phyloP scores from a whole-genome alignment of 1,139 yeast species.

The Pichia sp. region DNA sequence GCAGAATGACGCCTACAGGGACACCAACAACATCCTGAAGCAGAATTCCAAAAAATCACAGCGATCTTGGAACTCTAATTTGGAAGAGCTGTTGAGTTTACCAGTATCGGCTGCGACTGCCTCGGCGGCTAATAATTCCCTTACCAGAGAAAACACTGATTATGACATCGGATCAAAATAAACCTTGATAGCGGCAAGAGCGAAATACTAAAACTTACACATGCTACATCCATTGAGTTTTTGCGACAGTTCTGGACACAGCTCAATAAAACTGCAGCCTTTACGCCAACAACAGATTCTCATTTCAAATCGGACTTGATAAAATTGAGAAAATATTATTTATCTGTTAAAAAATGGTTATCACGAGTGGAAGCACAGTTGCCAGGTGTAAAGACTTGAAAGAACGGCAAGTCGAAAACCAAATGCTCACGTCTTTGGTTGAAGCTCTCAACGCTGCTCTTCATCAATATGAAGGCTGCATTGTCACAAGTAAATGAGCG shows the following conservation, averaged over 20 bases:
- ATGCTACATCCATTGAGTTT: conserved; percentile 67
- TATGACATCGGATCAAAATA: conserved; percentile 18
- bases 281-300: conserved; percentile 43
- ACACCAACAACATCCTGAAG: conserved; percentile 49
- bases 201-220: conserved; percentile 47
- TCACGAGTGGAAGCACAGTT: conserved; percentile 40
- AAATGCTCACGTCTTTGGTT: conserved; percentile 35
- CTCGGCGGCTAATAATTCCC: conserved; percentile 12
- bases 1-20: conserved; percentile 40
- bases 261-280: conserved; percentile 40
- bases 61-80: conserved; percentile 37
- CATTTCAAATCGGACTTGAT: conserved; percentile 41
- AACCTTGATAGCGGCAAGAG: conserved; percentile 23
- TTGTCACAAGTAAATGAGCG: conserved; percentile 22
- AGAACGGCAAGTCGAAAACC: conserved; percentile 26
- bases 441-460: conserved; percentile 39
- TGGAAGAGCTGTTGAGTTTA: conserved; percentile 13
- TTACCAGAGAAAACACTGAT: conserved; percentile 23
- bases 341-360: conserved; percentile 44
- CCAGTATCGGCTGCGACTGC: conserved; percentile 15
- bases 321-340: conserved; percentile 39
- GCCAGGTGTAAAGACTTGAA: conserved; percentile 23
- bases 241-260: conserved; percentile 67
- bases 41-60: conserved; percentile 52
- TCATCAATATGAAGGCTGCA: conserved; percentile 32